Evolutionary conservation across 2,329 filamentous ascomycete genomes (phyloP).

Genomic region (Chaetomiaceae sp.): DNA sequence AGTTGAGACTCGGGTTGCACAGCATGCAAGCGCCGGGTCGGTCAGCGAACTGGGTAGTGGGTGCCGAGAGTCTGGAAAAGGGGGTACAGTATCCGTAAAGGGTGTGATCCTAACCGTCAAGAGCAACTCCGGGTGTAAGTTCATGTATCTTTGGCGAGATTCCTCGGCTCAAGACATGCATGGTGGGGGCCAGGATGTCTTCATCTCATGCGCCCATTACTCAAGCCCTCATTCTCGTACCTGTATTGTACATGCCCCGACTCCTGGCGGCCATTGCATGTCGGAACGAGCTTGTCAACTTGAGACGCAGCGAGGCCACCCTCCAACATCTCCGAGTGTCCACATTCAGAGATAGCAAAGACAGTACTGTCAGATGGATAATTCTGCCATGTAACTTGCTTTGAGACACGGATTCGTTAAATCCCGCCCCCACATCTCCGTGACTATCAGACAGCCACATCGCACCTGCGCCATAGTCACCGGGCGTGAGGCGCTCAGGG

Average conservation of each 20-base stretch:
- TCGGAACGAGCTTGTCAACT: too few species aligned
- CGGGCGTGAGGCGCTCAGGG: neutral
- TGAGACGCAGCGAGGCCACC: neutral
- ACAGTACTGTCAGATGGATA: neutral
- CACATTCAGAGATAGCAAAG: neutral
- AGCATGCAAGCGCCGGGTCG: neutral
- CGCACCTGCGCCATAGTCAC: neutral
- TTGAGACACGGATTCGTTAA: neutral
- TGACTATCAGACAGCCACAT: neutral
- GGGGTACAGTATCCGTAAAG: constrained; percentile 4
- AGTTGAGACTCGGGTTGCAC: neutral
- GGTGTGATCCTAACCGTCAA: constrained; percentile 1
- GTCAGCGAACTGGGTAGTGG: neutral
- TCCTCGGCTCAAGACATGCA: neutral
- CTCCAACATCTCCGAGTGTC: neutral
- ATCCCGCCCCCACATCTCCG: neutral
- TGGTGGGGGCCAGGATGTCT: neutral
- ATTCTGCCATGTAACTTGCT: neutral
- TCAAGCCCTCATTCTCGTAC: neutral
- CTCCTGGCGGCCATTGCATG: too few species aligned
- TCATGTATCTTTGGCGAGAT: neutral
- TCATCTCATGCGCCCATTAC: neutral
- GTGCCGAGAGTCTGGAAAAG: neutral
- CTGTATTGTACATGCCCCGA: too few species aligned
- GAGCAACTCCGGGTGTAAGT: neutral